Evolutionary conservation across 73 alveolate species (phyloP).

Genomic region (Paramecium caudatum): DNA sequence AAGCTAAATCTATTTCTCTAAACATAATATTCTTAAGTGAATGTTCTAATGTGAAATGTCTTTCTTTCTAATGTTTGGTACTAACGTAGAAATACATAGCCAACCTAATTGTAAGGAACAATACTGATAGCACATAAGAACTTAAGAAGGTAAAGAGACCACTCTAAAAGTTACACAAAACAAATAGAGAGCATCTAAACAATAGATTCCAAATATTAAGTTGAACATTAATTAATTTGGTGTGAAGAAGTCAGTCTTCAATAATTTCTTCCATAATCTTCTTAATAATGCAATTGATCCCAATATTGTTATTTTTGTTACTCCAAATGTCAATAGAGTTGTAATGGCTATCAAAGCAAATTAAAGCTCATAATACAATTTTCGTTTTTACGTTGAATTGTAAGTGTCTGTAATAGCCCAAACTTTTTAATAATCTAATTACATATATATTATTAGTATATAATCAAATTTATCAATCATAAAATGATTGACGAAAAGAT

Average conservation of each 20-base stretch:
- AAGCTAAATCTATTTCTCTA: slow-evolving; percentile 57
- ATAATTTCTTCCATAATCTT: slow-evolving; percentile 49
- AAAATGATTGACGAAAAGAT: slow-evolving; percentile 19
- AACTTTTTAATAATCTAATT: slow-evolving; percentile 47
- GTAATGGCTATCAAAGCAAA: slow-evolving; percentile 51
- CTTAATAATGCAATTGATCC: slow-evolving; percentile 52
- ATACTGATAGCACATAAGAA: slow-evolving; percentile 61
- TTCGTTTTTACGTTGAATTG: neutral
- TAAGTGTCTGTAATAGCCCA: neutral
- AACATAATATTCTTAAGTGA: slow-evolving; percentile 38
- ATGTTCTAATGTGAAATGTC: slow-evolving; percentile 42
- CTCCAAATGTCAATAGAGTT: slow-evolving; percentile 55
- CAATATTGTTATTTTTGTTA: slow-evolving; percentile 7
- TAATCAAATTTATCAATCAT: neutral
- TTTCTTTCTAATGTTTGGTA: slow-evolving; percentile 10
- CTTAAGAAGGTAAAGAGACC: slow-evolving; percentile 50
- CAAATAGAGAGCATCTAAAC: slow-evolving; percentile 63
- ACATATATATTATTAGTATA: neutral
- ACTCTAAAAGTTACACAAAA: slow-evolving; percentile 3
- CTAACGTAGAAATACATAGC: slow-evolving; percentile 52
- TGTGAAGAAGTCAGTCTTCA: slow-evolving; percentile 35
- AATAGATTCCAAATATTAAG: slow-evolving; percentile 12
- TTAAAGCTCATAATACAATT: slow-evolving; percentile 38
- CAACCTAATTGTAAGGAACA: slow-evolving; percentile 50
- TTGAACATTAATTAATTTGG: slow-evolving; percentile 32